Evolutionary conservation across 2,329 filamentous ascomycete genomes (phyloP).

Genomic region (Paramyrothecium sp.): DNA sequence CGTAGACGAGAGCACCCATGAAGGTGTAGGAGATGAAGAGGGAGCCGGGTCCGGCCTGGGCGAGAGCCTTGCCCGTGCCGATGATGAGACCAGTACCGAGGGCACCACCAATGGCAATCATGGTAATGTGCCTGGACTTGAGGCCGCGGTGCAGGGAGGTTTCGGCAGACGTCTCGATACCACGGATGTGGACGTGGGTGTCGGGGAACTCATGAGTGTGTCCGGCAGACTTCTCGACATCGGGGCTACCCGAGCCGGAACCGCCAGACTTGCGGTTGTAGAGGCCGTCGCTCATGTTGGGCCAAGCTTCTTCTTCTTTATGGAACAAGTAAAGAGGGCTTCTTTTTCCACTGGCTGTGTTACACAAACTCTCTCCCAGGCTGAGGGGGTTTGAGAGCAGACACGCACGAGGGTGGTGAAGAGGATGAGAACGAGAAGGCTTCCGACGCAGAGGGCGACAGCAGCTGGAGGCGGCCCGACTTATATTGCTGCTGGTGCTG

Average conservation of each 20-base stretch:
- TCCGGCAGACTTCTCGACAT: background rate
- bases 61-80: conserved; percentile 58
- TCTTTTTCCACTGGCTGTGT: too few relatives aligned
- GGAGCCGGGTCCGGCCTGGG: conserved; percentile 58
- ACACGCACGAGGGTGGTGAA: background rate
- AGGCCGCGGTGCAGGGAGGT: conserved; percentile 51
- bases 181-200: conserved; percentile 35
- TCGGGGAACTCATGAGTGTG: conserved; percentile 14
- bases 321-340: too few relatives aligned
- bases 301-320: background rate
- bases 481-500: background rate
- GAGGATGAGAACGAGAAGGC: background rate
- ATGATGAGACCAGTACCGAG: conserved; percentile 75
- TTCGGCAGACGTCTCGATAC: conserved; percentile 47
- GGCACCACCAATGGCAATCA: conserved; percentile 71
- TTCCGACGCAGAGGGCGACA: background rate
- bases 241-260: background rate
- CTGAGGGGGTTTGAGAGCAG: background rate
- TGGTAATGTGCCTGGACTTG: conserved; percentile 54
- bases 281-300: background rate
- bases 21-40: conserved; percentile 71
- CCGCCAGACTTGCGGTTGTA: background rate
- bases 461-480: background rate
- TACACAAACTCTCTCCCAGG: background rate
- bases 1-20: conserved; percentile 70